Evolutionary conservation across 805 yeast species (phyloP), one percentile per base, ranked within the genome.

Genomic region (Kodamaea sagamina): DNA sequence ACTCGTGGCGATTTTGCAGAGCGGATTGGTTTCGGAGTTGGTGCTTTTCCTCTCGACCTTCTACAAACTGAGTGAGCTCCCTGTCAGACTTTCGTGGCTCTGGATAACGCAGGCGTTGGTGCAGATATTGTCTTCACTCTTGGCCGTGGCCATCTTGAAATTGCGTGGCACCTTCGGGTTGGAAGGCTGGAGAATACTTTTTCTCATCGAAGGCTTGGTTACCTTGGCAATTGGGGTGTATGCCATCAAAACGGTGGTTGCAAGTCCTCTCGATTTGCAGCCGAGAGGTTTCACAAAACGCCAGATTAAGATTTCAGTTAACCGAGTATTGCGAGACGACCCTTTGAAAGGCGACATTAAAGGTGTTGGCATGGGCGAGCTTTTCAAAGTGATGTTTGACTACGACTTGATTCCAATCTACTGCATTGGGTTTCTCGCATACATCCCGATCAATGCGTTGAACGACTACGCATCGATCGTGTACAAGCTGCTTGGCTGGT

Each of bases 1-100:
- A 2, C 45, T 58, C 6, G 44, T 58, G 4, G 63, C 61, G 2
- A 44, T 50, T 8, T 47, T 58, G 24, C 62, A 58, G 29, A 61
- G 63, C 27, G 63, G 62, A 1, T 56, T 58, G 29, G 81, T 84
- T 40, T 82, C 84, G 27, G 88, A 82, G 51, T 62, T 77, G 28
- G 72, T 78, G 42, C 61, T 82, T 36, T 84, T 83, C 79, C 63
- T 84, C 58, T 75, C 84, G 1, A 82, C 81, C 58, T 84, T 82
- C 62, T 84, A 78, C 64, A 84, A 79, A 6, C 57, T 75, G 27
- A 59, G 67, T 21, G 89, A 84, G 58, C 65, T 84, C 15, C 71
- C 86, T 1, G 58, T 79, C 15, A 65, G 89, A 41, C 62, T 82
- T 24, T 75, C 85, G 0, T 73, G 71, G 53, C 81, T 84, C 55